Percentiles rank a stretch among this genome's conserved stretches.
phyloP scores from a whole-genome alignment of 192 early-diverging fungal genomes.

The Backusella luteola region DNA sequence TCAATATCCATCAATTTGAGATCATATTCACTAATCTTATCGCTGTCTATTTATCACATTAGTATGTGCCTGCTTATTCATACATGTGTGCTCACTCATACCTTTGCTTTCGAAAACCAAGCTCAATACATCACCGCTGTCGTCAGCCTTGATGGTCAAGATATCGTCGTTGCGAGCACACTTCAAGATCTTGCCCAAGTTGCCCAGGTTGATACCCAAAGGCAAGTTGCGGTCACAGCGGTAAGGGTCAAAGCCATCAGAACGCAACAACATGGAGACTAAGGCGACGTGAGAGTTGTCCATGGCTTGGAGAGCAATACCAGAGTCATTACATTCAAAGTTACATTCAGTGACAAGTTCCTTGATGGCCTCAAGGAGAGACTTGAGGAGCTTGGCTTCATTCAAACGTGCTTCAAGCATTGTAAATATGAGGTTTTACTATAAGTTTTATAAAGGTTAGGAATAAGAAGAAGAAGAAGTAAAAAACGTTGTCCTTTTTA shows the following conservation, averaged over 20 bases:
- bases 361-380: slow-evolving; percentile 95
- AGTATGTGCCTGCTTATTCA: too few species aligned
- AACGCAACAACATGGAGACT: slow-evolving; percentile 78
- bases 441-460: not conserved
- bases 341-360: slow-evolving; percentile 96
- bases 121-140: slow-evolving; percentile 78
- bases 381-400: slow-evolving; percentile 88
- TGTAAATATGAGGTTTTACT: not conserved
- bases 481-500: not conserved
- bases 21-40: slow-evolving; percentile 86
- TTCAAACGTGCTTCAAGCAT: slow-evolving; percentile 93
- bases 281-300: slow-evolving; percentile 98
- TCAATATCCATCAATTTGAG: slow-evolving; percentile 99
- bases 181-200: slow-evolving; percentile 91
- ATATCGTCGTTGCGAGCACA: slow-evolving; percentile 91
- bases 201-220: slow-evolving; percentile 86
- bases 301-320: slow-evolving; percentile 97
- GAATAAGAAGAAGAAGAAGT: not conserved
- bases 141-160: slow-evolving; percentile 88
- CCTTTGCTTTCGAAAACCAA: slow-evolving; percentile 74
- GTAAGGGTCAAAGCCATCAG: slow-evolving; percentile 83
- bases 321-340: slow-evolving; percentile 96
- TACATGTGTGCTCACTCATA: too few species aligned
- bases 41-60: slow-evolving; percentile 42
- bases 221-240: slow-evolving; percentile 89